A percentile compares a stretch with the other conserved stretches of the same genome.
These are phyloP conservation scores for Mucor ambiguus DNA, from an alignment of 371 early-diverging fungal genomes.

Conservation along the genomic window DNA sequence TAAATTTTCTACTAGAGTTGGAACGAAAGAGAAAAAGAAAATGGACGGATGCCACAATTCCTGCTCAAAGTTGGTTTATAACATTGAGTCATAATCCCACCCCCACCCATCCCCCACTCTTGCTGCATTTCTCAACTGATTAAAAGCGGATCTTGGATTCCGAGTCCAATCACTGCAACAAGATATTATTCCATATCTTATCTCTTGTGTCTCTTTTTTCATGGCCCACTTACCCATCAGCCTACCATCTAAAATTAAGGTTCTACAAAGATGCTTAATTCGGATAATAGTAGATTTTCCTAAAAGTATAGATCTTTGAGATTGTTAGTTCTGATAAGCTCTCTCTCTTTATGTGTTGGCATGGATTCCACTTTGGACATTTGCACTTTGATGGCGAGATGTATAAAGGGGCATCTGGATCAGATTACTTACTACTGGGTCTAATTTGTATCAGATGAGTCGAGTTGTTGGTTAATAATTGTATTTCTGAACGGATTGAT, in stretches of 20 bases:
- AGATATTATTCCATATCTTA: neutral
- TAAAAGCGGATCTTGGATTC: conserved; percentile 2
- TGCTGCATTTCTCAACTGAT: neutral
- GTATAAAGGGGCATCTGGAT: neutral
- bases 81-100: conserved; percentile 3
- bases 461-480: neutral
- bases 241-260: neutral
- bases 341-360: neutral
- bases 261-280: conserved; percentile 3
- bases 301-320: neutral
- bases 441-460: neutral
- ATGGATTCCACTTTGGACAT: neutral
- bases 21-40: neutral
- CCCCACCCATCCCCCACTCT: neutral
- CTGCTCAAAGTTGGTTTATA: neutral
- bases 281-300: neutral
- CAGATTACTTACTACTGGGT: neutral
- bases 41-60: neutral
- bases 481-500: neutral
- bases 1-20: neutral
- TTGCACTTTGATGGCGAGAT: neutral
- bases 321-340: neutral
- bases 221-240: neutral
- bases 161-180: neutral
- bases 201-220: neutral